Percentiles rank a stretch among this genome's conserved stretches.
Conservation (phyloP, 345 rosid genomes). For the Pugionium dolabratum region DNA sequence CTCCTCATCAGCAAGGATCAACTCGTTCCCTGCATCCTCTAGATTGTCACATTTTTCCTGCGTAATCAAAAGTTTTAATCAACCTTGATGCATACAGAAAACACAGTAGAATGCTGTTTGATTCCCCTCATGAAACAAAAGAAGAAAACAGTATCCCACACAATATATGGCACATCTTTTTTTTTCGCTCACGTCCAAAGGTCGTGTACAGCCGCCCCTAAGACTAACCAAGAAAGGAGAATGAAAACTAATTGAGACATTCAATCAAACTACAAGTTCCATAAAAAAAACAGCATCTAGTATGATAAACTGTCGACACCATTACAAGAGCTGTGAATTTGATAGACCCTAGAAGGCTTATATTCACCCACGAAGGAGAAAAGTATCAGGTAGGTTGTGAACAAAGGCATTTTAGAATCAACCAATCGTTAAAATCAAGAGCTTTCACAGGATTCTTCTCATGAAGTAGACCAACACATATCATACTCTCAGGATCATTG, state of each 20-base stretch:
- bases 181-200: background rate
- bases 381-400: background rate
- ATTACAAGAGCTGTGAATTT: background rate
- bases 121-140: background rate
- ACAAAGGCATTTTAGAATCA: background rate
- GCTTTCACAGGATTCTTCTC: background rate
- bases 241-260: background rate
- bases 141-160: background rate
- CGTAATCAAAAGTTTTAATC: background rate
- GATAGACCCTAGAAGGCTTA: background rate
- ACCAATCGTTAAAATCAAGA: constrained; percentile 1
- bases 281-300: background rate
- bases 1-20: constrained; percentile 92
- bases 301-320: background rate
- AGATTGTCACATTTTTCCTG: constrained; percentile 88
- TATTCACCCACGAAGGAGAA: background rate
- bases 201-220: too few species aligned
- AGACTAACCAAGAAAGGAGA: constrained; percentile 12
- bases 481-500: background rate
- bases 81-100: constrained; percentile 1
- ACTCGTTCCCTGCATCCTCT: constrained; percentile 89
- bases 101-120: background rate
- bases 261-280: background rate
- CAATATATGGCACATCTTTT: background rate
- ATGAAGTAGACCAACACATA: constrained; percentile 2